Base-by-base conservation (phyloP, 257 asterid genomes). In the Primulina eburnea region DNA sequence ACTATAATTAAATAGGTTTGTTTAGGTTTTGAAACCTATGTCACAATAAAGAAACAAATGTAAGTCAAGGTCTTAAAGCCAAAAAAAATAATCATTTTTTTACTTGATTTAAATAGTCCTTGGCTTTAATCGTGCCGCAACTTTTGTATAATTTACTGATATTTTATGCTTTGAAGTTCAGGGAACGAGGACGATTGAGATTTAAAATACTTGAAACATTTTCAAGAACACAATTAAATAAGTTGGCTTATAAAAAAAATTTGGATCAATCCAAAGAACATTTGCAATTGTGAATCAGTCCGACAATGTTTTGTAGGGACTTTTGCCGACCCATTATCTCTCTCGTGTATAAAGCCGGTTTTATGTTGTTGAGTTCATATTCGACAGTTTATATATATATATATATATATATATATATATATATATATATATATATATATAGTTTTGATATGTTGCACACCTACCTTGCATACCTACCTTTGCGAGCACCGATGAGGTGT, bases 291-390 rank as follows among this genome's bases (percentile, higher is more conserved):
- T 69, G 78, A 71, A 64, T 79, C 76, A 74, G 47, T 73, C 71
- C 70, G 58, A 56, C 56, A 37, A 24, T 67, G 37, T 71, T 12
- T 56, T 73, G 82, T 68, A 40, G 28, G 24, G 63, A 58, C 82
- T 75, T 84, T 76, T 65, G 65, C 73, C 69, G 74, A 70, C 80
- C 60, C 34, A 61, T 43, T 78, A 80, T 73, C 83, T 68, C 77
- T 60, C 68, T 60, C 72, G 68, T 56, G 70, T 71, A 6, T 43
- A n/a, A 69, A 68, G 73, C 34, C 59, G 69, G 63, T 26, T 73
- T 64, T 68, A 28, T 38, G 53, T 55, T 76, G 83, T 66, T 72
- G 69, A 60, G 65, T 84, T 82, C 89, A 80, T 67, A 78, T 77
- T 72, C 65, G 52, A 73, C 75, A 55, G 50, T 16, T 11, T 53